Conservation (phyloP, 805 yeast species). For the Pichia deserticola region DNA sequence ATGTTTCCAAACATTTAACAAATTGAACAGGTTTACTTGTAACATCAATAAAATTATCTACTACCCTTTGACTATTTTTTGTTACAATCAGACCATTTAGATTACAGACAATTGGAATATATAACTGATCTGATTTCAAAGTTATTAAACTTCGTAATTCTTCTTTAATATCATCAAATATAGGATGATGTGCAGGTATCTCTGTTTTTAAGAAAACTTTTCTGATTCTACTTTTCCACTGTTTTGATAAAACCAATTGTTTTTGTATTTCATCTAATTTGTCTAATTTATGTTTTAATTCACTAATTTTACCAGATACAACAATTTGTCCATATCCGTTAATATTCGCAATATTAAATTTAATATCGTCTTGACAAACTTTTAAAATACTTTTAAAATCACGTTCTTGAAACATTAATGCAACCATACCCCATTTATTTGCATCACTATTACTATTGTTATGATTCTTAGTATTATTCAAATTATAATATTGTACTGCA, state of each 20-base stretch:
- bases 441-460: not conserved
- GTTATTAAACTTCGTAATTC: conserved; percentile 16
- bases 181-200: conserved; percentile 30
- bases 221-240: conserved; percentile 21
- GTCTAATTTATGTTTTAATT: conserved; percentile 12
- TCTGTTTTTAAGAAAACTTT: conserved; percentile 24
- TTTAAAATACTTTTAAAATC: conserved; percentile 16
- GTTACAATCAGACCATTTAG: conserved; percentile 20
- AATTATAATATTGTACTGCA: conserved; percentile 6
- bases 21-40: conserved; percentile 29
- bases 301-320: conserved; percentile 22
- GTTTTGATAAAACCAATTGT: conserved; percentile 10
- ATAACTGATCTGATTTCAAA: conserved; percentile 8
- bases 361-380: conserved; percentile 11
- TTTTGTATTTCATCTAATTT: conserved; percentile 11
- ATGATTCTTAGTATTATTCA: conserved; percentile 5
- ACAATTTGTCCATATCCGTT: conserved; percentile 31
- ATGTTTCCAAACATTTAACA: conserved; percentile 24
- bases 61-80: conserved; percentile 14
- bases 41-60: conserved; percentile 23
- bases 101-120: conserved; percentile 25
- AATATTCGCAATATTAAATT: conserved; percentile 23
- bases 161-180: conserved; percentile 23
- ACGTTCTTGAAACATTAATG: conserved; percentile 22
- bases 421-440: conserved; percentile 29